Conservation (phyloP, 2,329 filamentous ascomycete species). For the Diaporthe velutina region DNA sequence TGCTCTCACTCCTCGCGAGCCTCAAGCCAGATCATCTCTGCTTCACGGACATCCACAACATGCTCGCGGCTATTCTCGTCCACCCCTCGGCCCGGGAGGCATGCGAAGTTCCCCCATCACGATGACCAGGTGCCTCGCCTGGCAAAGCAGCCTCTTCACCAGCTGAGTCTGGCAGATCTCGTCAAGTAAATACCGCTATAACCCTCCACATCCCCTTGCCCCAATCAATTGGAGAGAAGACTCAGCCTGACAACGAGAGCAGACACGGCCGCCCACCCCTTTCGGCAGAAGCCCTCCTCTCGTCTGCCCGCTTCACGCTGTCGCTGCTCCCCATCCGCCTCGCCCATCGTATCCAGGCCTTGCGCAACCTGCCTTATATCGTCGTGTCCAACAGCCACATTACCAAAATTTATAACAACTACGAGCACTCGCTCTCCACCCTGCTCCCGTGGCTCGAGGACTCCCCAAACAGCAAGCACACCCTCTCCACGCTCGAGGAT, state of each 20-base stretch:
- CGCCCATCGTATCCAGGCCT: conserved; percentile 91
- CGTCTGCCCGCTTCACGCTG: conserved; percentile 95
- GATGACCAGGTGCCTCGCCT: conserved; percentile 85
- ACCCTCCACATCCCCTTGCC: conserved; percentile 23
- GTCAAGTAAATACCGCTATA: conserved; percentile 74
- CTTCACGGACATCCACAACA: conserved; percentile 20
- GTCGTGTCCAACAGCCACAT: conserved; percentile 98
- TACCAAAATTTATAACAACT: conserved; percentile 94
- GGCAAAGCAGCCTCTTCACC: conserved; percentile 82
- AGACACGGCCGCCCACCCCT: conserved; percentile 87
- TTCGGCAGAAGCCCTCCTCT: conserved; percentile 82
- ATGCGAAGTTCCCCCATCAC: conserved; percentile 59
- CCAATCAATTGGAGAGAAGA: neutral
- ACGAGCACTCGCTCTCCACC: conserved; percentile 91
- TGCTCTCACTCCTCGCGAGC: conserved; percentile 46
- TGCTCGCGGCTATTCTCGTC: conserved; percentile 34
- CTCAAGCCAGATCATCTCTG: conserved; percentile 20
- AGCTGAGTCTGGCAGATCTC: conserved; percentile 87
- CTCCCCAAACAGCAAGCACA: conserved; percentile 55
- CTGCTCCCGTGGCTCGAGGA: conserved; percentile 80
- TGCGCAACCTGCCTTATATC: conserved; percentile 95
- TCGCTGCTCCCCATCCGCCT: conserved; percentile 91
- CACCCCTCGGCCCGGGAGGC: conserved; percentile 8
- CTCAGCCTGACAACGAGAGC: conserved; percentile 9
- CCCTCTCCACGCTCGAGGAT: conserved; percentile 83